Conservation (phyloP, 495 filamentous ascomycete genomes). For the Penicillium alfredii region DNA sequence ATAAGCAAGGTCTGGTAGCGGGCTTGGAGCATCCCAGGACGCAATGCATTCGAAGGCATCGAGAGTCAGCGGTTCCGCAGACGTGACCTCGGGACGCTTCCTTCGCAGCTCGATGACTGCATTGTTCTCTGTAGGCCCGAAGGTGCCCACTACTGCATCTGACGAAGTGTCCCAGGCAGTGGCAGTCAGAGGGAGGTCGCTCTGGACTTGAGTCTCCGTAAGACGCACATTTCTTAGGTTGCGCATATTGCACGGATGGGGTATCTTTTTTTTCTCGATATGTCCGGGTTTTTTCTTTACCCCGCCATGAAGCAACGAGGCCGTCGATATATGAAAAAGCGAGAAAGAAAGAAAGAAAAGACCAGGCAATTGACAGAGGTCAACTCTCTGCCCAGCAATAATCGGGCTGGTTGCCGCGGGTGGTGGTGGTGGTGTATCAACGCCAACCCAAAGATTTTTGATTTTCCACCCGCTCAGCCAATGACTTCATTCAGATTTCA, state of each 20-base stretch:
- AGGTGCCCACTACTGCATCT: conserved; percentile 66
- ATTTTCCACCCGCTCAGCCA: conserved; percentile 42
- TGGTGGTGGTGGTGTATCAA: conserved; percentile 19
- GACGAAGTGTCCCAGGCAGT: conserved; percentile 69
- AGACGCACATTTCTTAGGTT: conserved; percentile 70
- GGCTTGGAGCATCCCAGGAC: conserved; percentile 79
- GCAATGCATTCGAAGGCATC: conserved; percentile 54
- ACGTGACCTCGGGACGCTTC: conserved; percentile 33
- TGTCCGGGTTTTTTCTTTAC: conserved; percentile 22
- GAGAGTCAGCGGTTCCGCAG: conserved; percentile 30
- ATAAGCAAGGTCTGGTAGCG: conserved; percentile 58
- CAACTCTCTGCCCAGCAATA: no score
- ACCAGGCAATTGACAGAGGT: conserved; percentile 4
- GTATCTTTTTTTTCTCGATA: conserved; percentile 23
- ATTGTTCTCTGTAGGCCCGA: conserved; percentile 61
- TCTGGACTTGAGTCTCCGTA: conserved; percentile 49
- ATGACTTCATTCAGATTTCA: conserved; percentile 49
- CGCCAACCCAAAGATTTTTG: conserved; percentile 39
- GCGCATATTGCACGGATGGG: conserved; percentile 52
- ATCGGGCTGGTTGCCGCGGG: no score
- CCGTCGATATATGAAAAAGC: conserved; percentile 1
- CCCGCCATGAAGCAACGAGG: conserved; percentile 35
- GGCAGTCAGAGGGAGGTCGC: conserved; percentile 57
- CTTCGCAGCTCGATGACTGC: conserved; percentile 59
- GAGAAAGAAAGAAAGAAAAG: conserved; percentile 4